phyloP scores from a whole-genome alignment of 1,139 yeast genomes.

The Yamadazyma triangularis region DNA sequence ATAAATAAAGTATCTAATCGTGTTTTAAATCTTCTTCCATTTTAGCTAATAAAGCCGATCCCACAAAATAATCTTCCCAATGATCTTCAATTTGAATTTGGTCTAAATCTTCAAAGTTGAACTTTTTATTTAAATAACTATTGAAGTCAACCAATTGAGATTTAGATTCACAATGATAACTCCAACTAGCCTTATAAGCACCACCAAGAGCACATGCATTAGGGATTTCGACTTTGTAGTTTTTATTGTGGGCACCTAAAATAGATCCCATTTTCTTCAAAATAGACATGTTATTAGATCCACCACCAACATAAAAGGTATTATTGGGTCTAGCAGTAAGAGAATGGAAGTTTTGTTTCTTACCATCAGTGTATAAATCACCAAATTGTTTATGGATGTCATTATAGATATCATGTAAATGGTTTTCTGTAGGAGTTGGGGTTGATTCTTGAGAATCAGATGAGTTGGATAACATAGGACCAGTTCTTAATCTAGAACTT shows the following conservation, averaged over 20 bases:
- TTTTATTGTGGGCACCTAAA: conserved; percentile 59
- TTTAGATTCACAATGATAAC: conserved; percentile 35
- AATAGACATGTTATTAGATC: conserved; percentile 67
- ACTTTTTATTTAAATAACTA: conserved; percentile 37
- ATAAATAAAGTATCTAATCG: no score
- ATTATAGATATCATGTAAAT: conserved; percentile 18
- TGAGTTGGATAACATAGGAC: conserved; percentile 53
- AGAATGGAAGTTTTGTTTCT: conserved; percentile 36
- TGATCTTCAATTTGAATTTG: conserved; percentile 34
- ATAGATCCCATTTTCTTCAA: conserved; percentile 67
- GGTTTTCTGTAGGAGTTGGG: conserved; percentile 12
- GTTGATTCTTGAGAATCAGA: conserved; percentile 11
- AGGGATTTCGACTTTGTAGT: conserved; percentile 69
- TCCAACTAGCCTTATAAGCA: conserved; percentile 82
- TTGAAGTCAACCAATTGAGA: conserved; percentile 37
- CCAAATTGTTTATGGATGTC: conserved; percentile 32
- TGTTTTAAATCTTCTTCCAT: conserved; percentile 37
- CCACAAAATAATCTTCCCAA: conserved; percentile 48
- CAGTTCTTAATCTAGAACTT: conserved; percentile 74
- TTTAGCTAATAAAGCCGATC: conserved; percentile 47
- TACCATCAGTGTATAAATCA: conserved; percentile 47
- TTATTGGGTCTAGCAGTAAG: conserved; percentile 59
- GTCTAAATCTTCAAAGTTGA: conserved; percentile 47
- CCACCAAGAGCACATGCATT: conserved; percentile 97
- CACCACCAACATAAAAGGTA: conserved; percentile 85